Evolutionary conservation across 164 flowering plant genomes (phyloP).

Genomic region (Tetracentron sinense): DNA sequence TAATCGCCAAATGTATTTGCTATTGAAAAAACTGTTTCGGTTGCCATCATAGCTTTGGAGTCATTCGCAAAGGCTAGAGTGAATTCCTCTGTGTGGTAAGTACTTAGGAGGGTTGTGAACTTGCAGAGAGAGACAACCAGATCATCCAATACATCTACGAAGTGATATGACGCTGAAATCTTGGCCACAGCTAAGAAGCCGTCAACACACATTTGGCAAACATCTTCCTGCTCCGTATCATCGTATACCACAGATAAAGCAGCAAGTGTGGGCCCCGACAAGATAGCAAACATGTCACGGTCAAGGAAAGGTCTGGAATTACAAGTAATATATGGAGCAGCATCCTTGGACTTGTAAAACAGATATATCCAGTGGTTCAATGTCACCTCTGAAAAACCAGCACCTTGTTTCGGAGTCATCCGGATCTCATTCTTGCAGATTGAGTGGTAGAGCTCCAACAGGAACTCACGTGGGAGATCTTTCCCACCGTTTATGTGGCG

Average conservation of each 20-base stretch:
- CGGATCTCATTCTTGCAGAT: constrained; percentile 42
- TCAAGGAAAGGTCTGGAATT: constrained; percentile 34
- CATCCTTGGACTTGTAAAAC: constrained; percentile 32
- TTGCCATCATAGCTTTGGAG: constrained; percentile 39
- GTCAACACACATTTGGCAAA: constrained; percentile 33
- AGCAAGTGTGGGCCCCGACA: constrained; percentile 47
- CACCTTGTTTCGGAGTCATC: constrained; percentile 33
- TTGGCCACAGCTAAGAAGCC: constrained; percentile 44
- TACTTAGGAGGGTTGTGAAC: constrained; percentile 36
- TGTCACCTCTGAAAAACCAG: constrained; percentile 34
- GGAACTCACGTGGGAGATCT: constrained; percentile 42
- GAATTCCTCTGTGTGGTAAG: constrained; percentile 31
- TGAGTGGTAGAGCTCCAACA: constrained; percentile 35
- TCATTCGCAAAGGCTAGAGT: constrained; percentile 36
- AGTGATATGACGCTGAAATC: constrained; percentile 40
- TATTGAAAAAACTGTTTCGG: constrained; percentile 35
- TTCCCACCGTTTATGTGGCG: constrained; percentile 39
- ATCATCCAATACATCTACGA: constrained; percentile 41
- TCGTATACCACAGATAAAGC: constrained; percentile 44
- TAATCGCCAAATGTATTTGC: constrained; percentile 37
- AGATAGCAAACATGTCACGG: constrained; percentile 39
- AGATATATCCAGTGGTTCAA: constrained; percentile 39
- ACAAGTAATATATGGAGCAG: constrained; percentile 33
- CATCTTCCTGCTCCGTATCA: constrained; percentile 36
- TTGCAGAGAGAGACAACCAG: constrained; percentile 40